phyloP scores from a whole-genome alignment of 345 rosid species.

The Mercurialis annua region DNA sequence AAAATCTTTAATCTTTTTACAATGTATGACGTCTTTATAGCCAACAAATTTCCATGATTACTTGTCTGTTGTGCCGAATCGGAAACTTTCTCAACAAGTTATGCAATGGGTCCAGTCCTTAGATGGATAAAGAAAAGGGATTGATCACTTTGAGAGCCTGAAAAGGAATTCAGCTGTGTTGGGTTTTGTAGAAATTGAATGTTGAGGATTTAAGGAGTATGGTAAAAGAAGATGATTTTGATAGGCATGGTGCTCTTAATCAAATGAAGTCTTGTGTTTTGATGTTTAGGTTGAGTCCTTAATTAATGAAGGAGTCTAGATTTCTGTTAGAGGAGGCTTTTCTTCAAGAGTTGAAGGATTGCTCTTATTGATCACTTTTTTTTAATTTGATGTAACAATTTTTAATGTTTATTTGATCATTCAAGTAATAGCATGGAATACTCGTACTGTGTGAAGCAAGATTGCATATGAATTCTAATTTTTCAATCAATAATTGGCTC shows the following conservation, averaged over 20 bases:
- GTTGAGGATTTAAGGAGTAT: conserved; percentile 44
- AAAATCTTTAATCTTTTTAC: too few relatives aligned
- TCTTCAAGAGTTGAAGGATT: too few relatives aligned
- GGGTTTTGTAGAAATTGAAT: conserved; percentile 42
- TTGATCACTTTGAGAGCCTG: conserved; percentile 51
- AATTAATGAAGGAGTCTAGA: too few relatives aligned
- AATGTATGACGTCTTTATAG: too few relatives aligned
- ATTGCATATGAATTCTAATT: neutral
- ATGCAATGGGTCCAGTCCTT: conserved; percentile 42
- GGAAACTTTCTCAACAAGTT: too few relatives aligned
- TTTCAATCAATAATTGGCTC: neutral
- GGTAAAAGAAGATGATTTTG: conserved; percentile 51
- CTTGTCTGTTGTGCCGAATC: too few relatives aligned
- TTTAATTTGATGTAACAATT: too few relatives aligned
- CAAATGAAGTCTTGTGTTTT: conserved; percentile 52
- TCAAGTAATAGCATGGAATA: neutral
- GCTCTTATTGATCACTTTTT: too few relatives aligned
- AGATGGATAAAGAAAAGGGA: conserved; percentile 48
- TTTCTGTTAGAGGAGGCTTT: too few relatives aligned
- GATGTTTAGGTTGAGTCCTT: conserved; percentile 63
- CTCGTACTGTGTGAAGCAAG: neutral
- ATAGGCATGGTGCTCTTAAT: conserved; percentile 48
- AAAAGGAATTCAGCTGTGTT: conserved; percentile 38
- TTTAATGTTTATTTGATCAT: neutral
- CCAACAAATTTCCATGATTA: too few relatives aligned